Base-by-base conservation (phyloP, 2,329 filamentous ascomycete species). In the Stachybotrys elegans region DNA sequence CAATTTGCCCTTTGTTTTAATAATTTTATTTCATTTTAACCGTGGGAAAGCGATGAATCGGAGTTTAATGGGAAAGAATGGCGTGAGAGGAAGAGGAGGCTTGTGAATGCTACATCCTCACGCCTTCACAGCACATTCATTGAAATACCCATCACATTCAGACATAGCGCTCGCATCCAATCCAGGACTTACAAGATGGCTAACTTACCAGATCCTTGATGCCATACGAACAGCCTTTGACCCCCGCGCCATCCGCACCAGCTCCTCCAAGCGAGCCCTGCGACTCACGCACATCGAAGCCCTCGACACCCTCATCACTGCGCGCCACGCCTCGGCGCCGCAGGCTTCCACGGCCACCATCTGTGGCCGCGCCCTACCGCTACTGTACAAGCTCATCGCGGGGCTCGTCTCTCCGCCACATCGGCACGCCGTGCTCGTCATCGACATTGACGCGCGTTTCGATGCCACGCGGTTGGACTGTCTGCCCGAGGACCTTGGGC, bases 371-470 rank as follows among this genome's bases (percentile, higher is more conserved):
- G 63, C 72, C 46, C 63, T 79, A 12, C 72, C 77, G 0, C 64
- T 84, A 8, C 54, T 83, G 27, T 81, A 83, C 63, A 65, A 71
- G 43, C 60, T 84, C 4, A 58, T 79, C 20, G 73, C 74, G 4
- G 67, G 66, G 2, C 65, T 82, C 29, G 61, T 81, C n/a, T 60
- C 68, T 0, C 49, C 68, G 5, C 74, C 76, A 9, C 61, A 72
- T 41, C 51, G 54, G 23, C 73, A 76, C 53, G 63, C 75, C 6
- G 56, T 84, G 7, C 63, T 76, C 1, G 51, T 84, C 6, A 54
- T 84, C 39, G 81, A 84, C 51, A 57, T 73, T 2, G 76, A 79
- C 37, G 65, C 66, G 8, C 68, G 70, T 8, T 84, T 84, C 49
- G 77, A 82, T 46, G 61, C 71, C 3, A 71, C 70, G 6, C 65